Conservation (phyloP, 768 basidiomycete genomes). For the Mycena latifolia region DNA sequence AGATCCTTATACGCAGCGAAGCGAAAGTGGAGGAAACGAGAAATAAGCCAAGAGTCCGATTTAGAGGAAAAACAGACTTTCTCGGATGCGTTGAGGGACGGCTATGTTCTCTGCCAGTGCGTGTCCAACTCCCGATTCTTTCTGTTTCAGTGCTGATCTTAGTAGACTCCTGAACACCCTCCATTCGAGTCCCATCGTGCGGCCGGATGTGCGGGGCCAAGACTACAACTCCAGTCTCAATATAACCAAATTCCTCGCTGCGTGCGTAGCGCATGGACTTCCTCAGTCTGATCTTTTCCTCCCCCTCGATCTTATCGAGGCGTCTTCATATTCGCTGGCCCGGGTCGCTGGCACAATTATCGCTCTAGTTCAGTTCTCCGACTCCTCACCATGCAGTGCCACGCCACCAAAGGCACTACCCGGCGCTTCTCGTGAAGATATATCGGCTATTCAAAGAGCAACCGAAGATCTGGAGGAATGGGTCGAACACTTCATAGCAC, state of each 20-base stretch:
- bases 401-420: not conserved
- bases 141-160: too few relatives aligned
- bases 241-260: slow-evolving; percentile 65
- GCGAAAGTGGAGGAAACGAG: slow-evolving; percentile 30
- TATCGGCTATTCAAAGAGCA: slow-evolving; percentile 4
- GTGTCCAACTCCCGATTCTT: too few relatives aligned
- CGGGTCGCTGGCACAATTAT: slow-evolving; percentile 66
- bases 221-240: slow-evolving; percentile 59
- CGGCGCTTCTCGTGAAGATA: not conserved
- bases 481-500: slow-evolving; percentile 18
- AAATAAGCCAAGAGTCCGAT: slow-evolving; percentile 21
- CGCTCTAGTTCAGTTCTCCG: slow-evolving; percentile 53
- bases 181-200: slow-evolving; percentile 55
- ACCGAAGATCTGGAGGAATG: slow-evolving; percentile 23
- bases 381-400: slow-evolving; percentile 2
- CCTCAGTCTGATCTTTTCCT: slow-evolving; percentile 59
- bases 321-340: slow-evolving; percentile 57
- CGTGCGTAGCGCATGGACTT: slow-evolving; percentile 54
- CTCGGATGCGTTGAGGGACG: slow-evolving; percentile 70
- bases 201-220: slow-evolving; percentile 62
- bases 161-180: slow-evolving; percentile 73
- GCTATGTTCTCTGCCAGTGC: slow-evolving; percentile 77
- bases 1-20: slow-evolving; percentile 31
- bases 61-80: slow-evolving; percentile 47
- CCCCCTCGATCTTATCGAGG: slow-evolving; percentile 61